Conservation (phyloP, 2,329 filamentous ascomycete genomes). For the Fusarium sp. region DNA sequence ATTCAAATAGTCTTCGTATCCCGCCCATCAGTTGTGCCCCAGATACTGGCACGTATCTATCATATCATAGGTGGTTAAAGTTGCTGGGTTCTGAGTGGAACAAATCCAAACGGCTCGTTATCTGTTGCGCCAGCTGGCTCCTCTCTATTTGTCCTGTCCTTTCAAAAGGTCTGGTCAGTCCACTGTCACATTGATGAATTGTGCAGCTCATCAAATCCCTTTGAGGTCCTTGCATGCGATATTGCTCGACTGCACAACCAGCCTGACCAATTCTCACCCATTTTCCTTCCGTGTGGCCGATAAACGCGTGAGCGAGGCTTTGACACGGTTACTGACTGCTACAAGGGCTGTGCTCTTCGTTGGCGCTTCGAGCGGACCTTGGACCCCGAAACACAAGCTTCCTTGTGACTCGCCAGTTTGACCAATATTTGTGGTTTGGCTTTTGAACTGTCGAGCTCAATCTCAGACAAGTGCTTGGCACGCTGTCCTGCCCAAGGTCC, state of each 20-base stretch:
- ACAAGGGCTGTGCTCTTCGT: slow-evolving; percentile 23
- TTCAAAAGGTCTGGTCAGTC: slow-evolving; percentile 15
- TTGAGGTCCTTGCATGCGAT: slow-evolving; percentile 29
- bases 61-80: slow-evolving; percentile 26
- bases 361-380: slow-evolving; percentile 25
- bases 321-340: slow-evolving; percentile 6
- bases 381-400: slow-evolving; percentile 24
- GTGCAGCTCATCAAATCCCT: slow-evolving; percentile 10
- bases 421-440: slow-evolving; percentile 20
- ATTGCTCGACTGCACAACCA: slow-evolving; percentile 14
- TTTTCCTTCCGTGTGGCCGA: slow-evolving; percentile 20
- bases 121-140: slow-evolving; percentile 38
- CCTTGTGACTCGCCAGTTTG: slow-evolving; percentile 34
- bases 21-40: slow-evolving; percentile 2
- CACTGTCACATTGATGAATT: slow-evolving; percentile 16
- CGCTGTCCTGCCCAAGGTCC: slow-evolving; percentile 17
- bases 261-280: slow-evolving; percentile 28
- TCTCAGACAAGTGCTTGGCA: slow-evolving; percentile 35
- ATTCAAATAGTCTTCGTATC: slow-evolving; percentile 15
- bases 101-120: slow-evolving; percentile 18
- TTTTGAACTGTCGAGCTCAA: slow-evolving; percentile 21
- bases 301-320: slow-evolving; percentile 13
- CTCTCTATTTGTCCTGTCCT: slow-evolving; percentile 29
- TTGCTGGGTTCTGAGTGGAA: slow-evolving; percentile 34
- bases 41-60: slow-evolving; percentile 9